Evolutionary conservation across 306 rosid genomes (phyloP).

Genomic region (Trifolium subterraneum): DNA sequence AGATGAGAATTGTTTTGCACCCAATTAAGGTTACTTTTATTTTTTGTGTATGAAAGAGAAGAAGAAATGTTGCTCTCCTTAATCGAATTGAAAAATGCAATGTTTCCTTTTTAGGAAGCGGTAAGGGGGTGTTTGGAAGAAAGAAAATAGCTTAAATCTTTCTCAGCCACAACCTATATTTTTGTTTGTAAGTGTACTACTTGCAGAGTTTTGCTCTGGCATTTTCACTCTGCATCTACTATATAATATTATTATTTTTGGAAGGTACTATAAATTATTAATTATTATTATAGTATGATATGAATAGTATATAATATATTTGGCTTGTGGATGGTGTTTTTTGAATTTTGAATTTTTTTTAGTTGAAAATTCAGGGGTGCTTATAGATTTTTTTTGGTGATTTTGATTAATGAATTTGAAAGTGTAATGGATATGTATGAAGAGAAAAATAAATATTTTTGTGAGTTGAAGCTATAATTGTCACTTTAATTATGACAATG

Average conservation of each 20-base stretch:
- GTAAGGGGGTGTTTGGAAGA: slow-evolving; percentile 31
- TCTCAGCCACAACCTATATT: slow-evolving; percentile 67
- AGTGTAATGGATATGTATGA: slow-evolving; percentile 40
- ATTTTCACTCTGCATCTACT: slow-evolving; percentile 15
- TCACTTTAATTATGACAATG: slow-evolving; percentile 32
- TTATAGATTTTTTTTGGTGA: slow-evolving; percentile 32
- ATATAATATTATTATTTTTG: neutral
- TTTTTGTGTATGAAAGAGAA: neutral
- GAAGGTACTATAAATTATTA: slow-evolving; percentile 2
- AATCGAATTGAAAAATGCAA: slow-evolving; percentile 39
- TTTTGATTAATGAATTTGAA: neutral
- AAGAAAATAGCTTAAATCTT: slow-evolving; percentile 48
- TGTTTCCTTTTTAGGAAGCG: slow-evolving; percentile 35
- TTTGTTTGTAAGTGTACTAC: slow-evolving; percentile 58
- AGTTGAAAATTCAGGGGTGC: slow-evolving; percentile 20
- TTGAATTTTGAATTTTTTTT: slow-evolving; percentile 31
- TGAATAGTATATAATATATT: neutral
- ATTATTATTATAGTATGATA: neutral
- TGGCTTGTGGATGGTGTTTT: slow-evolving; percentile 72
- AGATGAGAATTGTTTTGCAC: neutral
- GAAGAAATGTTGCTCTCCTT: slow-evolving; percentile 5
- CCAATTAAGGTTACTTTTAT: neutral
- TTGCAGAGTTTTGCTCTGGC: slow-evolving; percentile 42
- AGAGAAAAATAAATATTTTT: neutral
- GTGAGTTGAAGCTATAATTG: neutral